Base-by-base conservation (phyloP, 805 yeast species). In the Kuraishia borneana region DNA sequence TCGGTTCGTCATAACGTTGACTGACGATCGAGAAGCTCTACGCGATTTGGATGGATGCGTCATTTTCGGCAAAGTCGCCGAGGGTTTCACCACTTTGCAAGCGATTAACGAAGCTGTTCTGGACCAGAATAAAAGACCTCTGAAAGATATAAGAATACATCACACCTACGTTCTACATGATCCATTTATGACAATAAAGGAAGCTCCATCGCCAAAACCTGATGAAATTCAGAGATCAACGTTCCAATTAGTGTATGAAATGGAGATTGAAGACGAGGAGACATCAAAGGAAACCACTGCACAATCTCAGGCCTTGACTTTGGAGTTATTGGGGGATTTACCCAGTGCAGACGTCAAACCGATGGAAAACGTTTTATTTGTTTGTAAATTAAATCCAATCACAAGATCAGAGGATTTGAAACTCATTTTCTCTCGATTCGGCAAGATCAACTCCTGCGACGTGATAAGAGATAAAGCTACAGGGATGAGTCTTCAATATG, bases 301-400 rank as follows among this genome's bases (percentile, higher is more conserved):
- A 1, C 54, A 61, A 3, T 57, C 76, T 2, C 73, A 73, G 36
- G 81, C 83, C 2, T 48, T 78, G 22, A 68, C 83, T 1, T 53
- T 78, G 32, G 83, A 78, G 43, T 54, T 77, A 39, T 58, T 78
- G 30, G 83, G 83, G 0, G 84, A 78, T 42, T 41, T 78, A 6
- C 77, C 80, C 1, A 59, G 62, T 25, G 74, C 79, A 2, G 67
- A 66, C 16, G 68, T 65, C 18, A 64, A 65, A 40, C 85, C 87
- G 0, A 63, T 74, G 34, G 84, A 79, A 36, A 64, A 61, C 30
- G 75, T 74, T 3, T 48, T 78, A 12, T 79, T 78, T 43, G 66
- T 78, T 3, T 76, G 84, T 45, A 73, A 72, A 41, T 50, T 78
- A 42, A 78, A 79, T 42, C 73, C 80, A 1, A 51, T 76, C 2